A percentile compares a stretch with the other conserved stretches of the same genome.
Evolutionary conservation across 345 rosid species (phyloP).

Genomic region (Combretum micranthum): DNA sequence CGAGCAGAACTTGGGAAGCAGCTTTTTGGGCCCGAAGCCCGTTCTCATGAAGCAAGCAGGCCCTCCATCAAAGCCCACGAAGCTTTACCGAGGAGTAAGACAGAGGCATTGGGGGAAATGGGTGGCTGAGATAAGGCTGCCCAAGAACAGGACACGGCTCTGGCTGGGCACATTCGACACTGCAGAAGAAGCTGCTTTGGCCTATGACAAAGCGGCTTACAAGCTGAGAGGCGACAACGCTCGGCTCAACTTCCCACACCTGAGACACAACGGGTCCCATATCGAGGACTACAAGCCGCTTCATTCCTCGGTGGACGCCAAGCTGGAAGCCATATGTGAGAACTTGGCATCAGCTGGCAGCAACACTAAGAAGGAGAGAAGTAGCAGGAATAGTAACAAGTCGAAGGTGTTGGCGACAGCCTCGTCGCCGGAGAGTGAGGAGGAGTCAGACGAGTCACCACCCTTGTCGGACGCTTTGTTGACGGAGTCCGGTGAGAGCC

Average conservation of each 20-base stretch:
- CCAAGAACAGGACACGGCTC: conserved; percentile 88
- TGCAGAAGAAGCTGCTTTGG: conserved; percentile 92
- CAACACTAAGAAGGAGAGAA: conserved; percentile 3
- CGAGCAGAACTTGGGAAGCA: background rate
- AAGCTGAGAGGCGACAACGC: conserved; percentile 87
- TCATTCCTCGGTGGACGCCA: conserved; percentile 84
- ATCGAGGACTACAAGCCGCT: conserved; percentile 68
- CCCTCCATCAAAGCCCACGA: conserved; percentile 41
- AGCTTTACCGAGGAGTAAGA: conserved; percentile 85
- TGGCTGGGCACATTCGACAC: conserved; percentile 99
- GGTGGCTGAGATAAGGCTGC: conserved; percentile 97
- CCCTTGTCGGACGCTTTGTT: conserved; percentile 55
- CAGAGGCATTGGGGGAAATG: conserved; percentile 99
- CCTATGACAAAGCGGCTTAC: conserved; percentile 88
- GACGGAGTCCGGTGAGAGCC: conserved; percentile 31
- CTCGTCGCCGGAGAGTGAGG: conserved; percentile 28
- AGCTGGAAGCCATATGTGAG: conserved; percentile 74
- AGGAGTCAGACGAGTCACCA: conserved; percentile 52
- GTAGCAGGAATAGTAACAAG: conserved; percentile 12
- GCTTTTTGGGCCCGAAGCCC: conserved; percentile 39
- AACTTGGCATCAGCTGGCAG: conserved; percentile 37
- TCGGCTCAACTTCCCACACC: conserved; percentile 82
- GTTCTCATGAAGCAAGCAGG: conserved; percentile 54
- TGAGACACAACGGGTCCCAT: conserved; percentile 60
- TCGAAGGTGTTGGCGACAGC: conserved; percentile 19